Evolutionary conservation across 2,329 filamentous ascomycete species (phyloP).

Genomic region (Penicillium sp.): DNA sequence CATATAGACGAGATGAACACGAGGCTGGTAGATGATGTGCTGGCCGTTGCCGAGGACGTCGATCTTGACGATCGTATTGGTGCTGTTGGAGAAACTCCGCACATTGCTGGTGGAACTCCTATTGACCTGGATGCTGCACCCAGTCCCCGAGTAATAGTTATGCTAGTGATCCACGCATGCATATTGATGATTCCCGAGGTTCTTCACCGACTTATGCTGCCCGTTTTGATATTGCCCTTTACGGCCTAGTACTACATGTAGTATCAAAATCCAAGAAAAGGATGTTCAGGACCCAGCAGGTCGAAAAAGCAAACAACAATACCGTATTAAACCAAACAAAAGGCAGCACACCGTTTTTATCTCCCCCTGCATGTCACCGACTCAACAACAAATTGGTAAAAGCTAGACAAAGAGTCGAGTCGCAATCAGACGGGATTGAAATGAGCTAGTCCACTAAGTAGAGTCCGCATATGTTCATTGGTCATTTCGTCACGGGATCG

Average conservation of each 20-base stretch:
- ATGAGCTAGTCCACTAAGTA: not conserved
- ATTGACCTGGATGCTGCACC: no score
- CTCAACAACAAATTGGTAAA: not conserved
- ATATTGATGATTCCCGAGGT: not conserved
- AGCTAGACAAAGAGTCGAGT: not conserved
- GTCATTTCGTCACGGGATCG: conserved; percentile 1
- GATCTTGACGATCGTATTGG: no score
- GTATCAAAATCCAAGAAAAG: not conserved
- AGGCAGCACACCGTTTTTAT: not conserved
- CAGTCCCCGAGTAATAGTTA: not conserved
- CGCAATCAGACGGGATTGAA: not conserved
- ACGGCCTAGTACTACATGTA: not conserved
- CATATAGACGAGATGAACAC: no score
- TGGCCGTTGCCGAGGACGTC: no score
- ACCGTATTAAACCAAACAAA: not conserved
- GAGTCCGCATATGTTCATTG: conserved; percentile 8
- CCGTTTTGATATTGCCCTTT: not conserved
- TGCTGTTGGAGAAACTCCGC: no score
- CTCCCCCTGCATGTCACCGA: not conserved
- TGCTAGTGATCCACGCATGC: not conserved
- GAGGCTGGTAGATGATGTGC: no score
- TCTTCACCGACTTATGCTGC: not conserved
- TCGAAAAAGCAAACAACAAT: not conserved
- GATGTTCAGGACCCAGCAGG: not conserved
- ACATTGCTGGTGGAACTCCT: no score